phyloP scores from a whole-genome alignment of 352 stramenopile genomes.

The Pythium coloratum region DNA sequence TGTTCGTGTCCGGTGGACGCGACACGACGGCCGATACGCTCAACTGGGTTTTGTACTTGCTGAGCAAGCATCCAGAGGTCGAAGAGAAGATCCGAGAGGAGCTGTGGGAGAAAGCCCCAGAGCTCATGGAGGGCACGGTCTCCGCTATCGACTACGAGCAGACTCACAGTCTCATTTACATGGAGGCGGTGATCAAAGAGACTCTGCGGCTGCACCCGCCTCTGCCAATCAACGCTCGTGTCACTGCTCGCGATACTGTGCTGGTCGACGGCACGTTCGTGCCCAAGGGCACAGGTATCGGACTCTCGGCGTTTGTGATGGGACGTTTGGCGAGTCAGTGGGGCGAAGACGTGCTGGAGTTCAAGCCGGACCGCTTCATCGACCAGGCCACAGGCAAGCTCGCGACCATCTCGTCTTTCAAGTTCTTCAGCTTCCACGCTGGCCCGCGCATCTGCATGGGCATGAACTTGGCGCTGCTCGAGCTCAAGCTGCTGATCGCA shows the following conservation, averaged over 20 bases:
- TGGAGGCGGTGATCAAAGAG: slow-evolving; percentile 38
- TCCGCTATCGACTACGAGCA: slow-evolving; percentile 16
- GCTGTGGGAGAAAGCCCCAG: slow-evolving; percentile 24
- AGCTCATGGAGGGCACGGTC: slow-evolving; percentile 17
- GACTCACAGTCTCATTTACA: slow-evolving; percentile 14
- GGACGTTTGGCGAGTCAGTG: slow-evolving; percentile 31
- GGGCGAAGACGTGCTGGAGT: slow-evolving; percentile 32
- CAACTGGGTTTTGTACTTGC: slow-evolving; percentile 42
- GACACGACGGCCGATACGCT: slow-evolving; percentile 54
- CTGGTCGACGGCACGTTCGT: slow-evolving; percentile 42
- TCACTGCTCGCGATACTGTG: slow-evolving; percentile 29
- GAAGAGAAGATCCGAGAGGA: slow-evolving; percentile 33
- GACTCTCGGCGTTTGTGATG: slow-evolving; percentile 33
- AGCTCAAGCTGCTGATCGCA: slow-evolving; percentile 42
- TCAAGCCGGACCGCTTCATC: slow-evolving; percentile 39
- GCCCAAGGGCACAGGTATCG: slow-evolving; percentile 25
- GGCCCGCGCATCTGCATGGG: slow-evolving; percentile 42
- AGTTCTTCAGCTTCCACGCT: slow-evolving; percentile 46
- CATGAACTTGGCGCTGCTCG: slow-evolving; percentile 42
- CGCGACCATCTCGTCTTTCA: slow-evolving; percentile 32
- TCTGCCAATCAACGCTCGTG: slow-evolving; percentile 35
- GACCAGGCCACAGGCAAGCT: slow-evolving; percentile 17
- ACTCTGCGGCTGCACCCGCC: slow-evolving; percentile 37
- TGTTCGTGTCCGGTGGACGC: slow-evolving; percentile 45
- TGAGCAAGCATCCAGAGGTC: slow-evolving; percentile 39